Evolutionary conservation across 2,329 filamentous ascomycete species (phyloP), one percentile per base, ranked within the genome.

Genomic region (Ophiocordyceps sinensis): DNA sequence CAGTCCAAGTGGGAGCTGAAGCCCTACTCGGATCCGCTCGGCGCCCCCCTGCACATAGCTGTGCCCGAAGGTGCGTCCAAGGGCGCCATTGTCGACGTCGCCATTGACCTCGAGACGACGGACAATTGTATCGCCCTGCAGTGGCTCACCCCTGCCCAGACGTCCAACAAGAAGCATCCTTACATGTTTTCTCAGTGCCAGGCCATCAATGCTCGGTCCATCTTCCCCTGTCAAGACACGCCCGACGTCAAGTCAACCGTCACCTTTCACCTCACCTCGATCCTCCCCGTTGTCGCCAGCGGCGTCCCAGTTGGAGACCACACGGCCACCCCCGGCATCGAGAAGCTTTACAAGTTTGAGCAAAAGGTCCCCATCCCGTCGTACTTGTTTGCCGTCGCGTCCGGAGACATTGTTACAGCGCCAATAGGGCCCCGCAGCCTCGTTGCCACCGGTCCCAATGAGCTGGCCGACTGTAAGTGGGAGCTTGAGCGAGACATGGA

Each of bases 161-260:
- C 91, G 1, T 86, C 85, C 44, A 95, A 94, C 73, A 88, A 87
- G 67, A 91, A 87, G 62, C 83, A 93, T 50, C 89, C 89, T 1
- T 96, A 95, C 63, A 89, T 96, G 79, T 96, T 96, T 67, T 93
- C 85, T 36, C 91, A 96, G 67, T 94, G 88, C 61, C 89, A 98
- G 68, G 88, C 89, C 41, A 96, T 95, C 54, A 88, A 96, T 55
- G 86, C 85, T 36, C 79, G 91, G 45, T 94, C 87, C 38, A 75
- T 96, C 45, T 94, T 96, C 61, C 91, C 91, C 7, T 96, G 89
- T 63, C 89, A 96, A 66, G 91, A 98, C 57, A 96, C 91, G 1
- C 91, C 91, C 3, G 89, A 95, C 58, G 84, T 95, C 53, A 98
- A 98, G 68, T 87, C 85, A n/a, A 93, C 87, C 2, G 87, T 88